Conservation (phyloP, 2,329 filamentous ascomycete genomes). For the Colletotrichum orbiculare region DNA sequence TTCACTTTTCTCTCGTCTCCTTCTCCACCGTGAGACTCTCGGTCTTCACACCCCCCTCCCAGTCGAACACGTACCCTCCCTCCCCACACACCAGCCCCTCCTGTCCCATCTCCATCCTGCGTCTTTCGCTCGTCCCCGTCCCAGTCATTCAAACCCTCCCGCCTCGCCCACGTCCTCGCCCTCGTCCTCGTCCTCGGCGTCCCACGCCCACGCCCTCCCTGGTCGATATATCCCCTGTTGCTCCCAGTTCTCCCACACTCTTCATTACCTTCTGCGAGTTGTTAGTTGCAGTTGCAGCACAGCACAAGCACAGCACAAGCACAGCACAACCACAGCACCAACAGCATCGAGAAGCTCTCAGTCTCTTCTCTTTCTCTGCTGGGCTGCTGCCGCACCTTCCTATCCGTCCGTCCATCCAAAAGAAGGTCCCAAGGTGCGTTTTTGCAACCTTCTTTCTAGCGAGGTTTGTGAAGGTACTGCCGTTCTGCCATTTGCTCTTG, state of each 20-base stretch:
- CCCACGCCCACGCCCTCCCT: conserved; percentile 29
- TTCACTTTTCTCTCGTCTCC: conserved; percentile 13
- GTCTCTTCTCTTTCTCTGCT: neutral
- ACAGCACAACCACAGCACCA: conserved; percentile 6
- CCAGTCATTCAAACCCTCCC: conserved; percentile 3
- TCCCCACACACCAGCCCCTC: conserved; percentile 24
- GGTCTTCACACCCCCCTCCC: conserved; percentile 20
- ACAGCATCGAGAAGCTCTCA: conserved; percentile 35
- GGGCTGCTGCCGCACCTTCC: neutral
- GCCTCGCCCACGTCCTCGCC: conserved; percentile 2
- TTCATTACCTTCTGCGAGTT: conserved; percentile 23
- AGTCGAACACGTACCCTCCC: neutral
- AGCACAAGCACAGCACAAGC: too few relatives aligned
- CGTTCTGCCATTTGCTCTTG: conserved; percentile 5
- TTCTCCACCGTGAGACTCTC: conserved; percentile 20
- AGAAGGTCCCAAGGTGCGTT: conserved; percentile 13
- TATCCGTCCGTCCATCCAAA: too few relatives aligned
- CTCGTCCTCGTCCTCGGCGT: neutral
- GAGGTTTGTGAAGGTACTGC: neutral
- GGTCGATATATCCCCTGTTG: conserved; percentile 36
- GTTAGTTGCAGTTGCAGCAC: neutral
- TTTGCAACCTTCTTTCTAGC: conserved; percentile 1
- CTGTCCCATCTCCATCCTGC: conserved; percentile 21
- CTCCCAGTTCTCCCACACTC: conserved; percentile 23
- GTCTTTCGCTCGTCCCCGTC: conserved; percentile 15